phyloP scores from a whole-genome alignment of 768 basidiomycete species.

The Lactarius hengduanensis region DNA sequence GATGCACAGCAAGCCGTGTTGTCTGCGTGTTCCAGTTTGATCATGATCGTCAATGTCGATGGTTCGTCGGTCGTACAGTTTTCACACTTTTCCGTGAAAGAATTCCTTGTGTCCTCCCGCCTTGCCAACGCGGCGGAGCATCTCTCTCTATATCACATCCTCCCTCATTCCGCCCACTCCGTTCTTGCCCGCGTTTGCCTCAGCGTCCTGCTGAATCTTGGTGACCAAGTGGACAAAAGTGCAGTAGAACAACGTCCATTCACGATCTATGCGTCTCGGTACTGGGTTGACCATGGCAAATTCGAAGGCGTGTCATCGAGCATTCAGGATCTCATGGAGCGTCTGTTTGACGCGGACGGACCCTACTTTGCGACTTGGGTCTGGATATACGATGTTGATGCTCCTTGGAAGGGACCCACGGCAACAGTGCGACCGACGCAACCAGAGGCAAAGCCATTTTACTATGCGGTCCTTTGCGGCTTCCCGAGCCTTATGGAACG shows the following conservation, averaged over 20 bases:
- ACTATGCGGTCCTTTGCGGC: not conserved
- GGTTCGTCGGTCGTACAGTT: not conserved
- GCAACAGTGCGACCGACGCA: not conserved
- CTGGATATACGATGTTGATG: conserved; percentile 10
- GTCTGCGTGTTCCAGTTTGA: not conserved
- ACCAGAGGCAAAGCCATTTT: not conserved
- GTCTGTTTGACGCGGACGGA: not conserved
- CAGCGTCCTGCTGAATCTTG: not conserved
- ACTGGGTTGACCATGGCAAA: conserved; percentile 12
- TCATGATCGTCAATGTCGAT: not conserved
- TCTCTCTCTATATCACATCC: not conserved
- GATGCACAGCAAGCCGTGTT: not conserved
- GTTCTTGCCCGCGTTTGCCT: not conserved
- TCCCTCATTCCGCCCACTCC: not conserved
- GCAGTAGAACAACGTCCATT: not conserved
- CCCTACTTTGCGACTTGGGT: conserved; percentile 14
- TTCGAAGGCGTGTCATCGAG: not conserved
- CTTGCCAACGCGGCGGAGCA: not conserved
- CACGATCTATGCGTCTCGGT: not conserved
- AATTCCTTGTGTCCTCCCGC: not conserved
- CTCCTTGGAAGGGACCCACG: not conserved
- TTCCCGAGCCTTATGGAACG: not conserved
- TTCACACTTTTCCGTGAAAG: not conserved
- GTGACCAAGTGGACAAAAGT: not conserved
- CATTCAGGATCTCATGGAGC: not conserved